phyloP scores from a whole-genome alignment of 2,329 filamentous ascomycete species.

The Epichloe hybrida region DNA sequence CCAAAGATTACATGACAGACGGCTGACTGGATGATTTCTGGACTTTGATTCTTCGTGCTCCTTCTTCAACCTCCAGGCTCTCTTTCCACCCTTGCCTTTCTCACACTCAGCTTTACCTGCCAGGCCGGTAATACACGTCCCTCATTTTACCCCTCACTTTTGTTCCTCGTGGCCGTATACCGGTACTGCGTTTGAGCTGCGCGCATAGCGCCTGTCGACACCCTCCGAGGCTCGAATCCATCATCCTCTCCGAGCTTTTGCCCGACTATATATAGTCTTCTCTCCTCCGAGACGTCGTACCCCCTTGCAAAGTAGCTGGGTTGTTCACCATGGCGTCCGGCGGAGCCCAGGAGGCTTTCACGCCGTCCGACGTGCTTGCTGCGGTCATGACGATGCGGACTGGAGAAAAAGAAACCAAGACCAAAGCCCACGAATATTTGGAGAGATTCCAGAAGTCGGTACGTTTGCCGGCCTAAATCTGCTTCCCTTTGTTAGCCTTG shows the following conservation, averaged over 20 bases:
- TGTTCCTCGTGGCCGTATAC: neutral
- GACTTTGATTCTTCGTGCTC: slow-evolving; percentile 10
- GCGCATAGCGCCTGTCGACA: neutral
- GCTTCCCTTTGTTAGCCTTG: neutral
- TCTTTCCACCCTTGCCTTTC: neutral
- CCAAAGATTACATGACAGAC: slow-evolving; percentile 10
- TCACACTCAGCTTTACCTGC: neutral
- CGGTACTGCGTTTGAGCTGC: neutral
- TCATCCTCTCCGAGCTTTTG: neutral
- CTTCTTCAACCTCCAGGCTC: neutral
- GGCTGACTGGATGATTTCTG: slow-evolving; percentile 2
- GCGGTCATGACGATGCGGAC: slow-evolving; percentile 88
- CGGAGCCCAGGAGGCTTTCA: slow-evolving; percentile 56
- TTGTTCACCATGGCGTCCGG: slow-evolving; percentile 48
- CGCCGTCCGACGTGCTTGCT: slow-evolving; percentile 61
- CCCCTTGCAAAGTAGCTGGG: neutral
- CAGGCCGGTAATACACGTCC: neutral
- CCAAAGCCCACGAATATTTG: slow-evolving; percentile 79
- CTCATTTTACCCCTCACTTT: neutral
- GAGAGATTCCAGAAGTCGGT: slow-evolving; percentile 98
- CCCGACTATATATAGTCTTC: neutral
- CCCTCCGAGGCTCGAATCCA: neutral
- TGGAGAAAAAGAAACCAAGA: slow-evolving; percentile 69
- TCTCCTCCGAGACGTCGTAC: neutral
- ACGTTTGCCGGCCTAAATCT: slow-evolving; percentile 10